A percentile compares a stretch with the other conserved stretches of the same genome.
Evolutionary conservation across 2,329 filamentous ascomycete genomes (phyloP).

Genomic region (Fusarium sp.): DNA sequence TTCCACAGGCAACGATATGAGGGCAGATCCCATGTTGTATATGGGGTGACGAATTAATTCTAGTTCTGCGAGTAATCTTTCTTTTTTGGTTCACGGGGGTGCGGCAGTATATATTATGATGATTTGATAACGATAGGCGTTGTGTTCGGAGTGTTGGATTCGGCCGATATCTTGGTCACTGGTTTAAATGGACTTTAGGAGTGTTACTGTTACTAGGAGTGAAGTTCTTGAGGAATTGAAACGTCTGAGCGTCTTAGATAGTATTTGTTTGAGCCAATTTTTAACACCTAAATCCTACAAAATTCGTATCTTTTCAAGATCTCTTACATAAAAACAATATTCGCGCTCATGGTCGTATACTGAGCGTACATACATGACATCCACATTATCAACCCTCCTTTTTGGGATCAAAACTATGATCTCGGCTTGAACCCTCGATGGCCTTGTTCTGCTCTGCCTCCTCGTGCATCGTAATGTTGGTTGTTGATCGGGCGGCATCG

Average conservation of each 20-base stretch:
- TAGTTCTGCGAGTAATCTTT: too few species aligned
- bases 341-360: not conserved
- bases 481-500: constrained; percentile 39
- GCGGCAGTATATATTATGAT: not conserved
- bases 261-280: not conserved
- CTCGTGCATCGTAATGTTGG: constrained; percentile 31
- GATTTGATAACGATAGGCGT: not conserved
- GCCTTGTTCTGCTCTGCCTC: constrained; percentile 18
- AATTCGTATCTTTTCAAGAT: not conserved
- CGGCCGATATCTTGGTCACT: not conserved
- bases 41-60: constrained; percentile 29
- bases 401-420: constrained; percentile 40
- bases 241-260: not conserved
- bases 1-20: constrained; percentile 40
- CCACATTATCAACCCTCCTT: constrained; percentile 24
- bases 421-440: constrained; percentile 28
- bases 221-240: not conserved
- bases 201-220: not conserved
- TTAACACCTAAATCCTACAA: not conserved
- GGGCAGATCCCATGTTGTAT: constrained; percentile 39
- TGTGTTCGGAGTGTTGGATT: not conserved
- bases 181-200: not conserved
- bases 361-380: not conserved
- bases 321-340: not conserved
- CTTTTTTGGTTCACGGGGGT: not conserved